A percentile compares a stretch with the other conserved stretches of the same genome.
These are phyloP conservation scores for Euphrasia confusa DNA, from an alignment of 257 asterid genomes.

Conservation along the genomic window DNA sequence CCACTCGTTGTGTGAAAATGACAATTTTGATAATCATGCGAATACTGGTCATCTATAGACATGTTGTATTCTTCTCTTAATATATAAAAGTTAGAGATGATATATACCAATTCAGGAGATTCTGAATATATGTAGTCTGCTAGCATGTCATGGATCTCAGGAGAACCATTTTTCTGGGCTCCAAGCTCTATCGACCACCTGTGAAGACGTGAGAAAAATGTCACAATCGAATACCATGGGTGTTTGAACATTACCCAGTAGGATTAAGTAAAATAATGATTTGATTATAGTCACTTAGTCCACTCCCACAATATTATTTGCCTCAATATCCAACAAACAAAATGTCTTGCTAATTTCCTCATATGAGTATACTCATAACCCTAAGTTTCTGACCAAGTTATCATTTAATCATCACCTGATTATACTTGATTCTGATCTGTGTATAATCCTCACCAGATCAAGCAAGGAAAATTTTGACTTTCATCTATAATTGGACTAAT, in stretches of 20 bases:
- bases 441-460: no score
- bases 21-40: neutral
- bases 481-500: no score
- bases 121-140: constrained; percentile 85
- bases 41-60: neutral
- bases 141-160: constrained; percentile 89
- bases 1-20: neutral
- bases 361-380: no score
- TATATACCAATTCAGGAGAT: constrained; percentile 85
- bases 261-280: no score
- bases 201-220: constrained; percentile 21
- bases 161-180: constrained; percentile 68
- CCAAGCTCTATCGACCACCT: constrained; percentile 98
- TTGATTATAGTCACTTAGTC: no score
- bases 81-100: constrained; percentile 15
- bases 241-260: neutral
- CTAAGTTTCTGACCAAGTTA: no score
- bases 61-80: neutral
- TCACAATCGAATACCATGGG: neutral
- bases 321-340: no score
- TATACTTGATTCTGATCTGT: no score
- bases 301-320: no score
- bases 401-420: no score
- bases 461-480: no score
- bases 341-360: no score